phyloP scores from a whole-genome alignment of 2,329 filamentous ascomycete species.

The Ascomycota sp. region DNA sequence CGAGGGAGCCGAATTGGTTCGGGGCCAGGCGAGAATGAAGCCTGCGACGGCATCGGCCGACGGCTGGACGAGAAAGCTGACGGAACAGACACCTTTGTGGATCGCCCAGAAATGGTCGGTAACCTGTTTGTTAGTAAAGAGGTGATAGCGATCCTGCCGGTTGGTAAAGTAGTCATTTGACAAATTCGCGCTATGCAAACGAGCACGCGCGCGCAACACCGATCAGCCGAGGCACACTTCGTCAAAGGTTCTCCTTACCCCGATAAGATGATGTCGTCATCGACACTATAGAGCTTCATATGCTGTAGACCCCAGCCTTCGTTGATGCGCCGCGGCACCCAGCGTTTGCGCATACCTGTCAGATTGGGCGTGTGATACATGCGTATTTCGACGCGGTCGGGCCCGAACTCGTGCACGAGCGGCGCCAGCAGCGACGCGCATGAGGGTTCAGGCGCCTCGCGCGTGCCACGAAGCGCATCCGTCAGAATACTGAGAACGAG shows the following conservation, averaged over 20 bases:
- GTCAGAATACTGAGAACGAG: slow-evolving; percentile 78
- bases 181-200: slow-evolving; percentile 66
- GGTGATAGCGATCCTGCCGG: slow-evolving; percentile 81
- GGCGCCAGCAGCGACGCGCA: slow-evolving; percentile 76
- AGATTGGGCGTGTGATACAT: slow-evolving; percentile 98
- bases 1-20: slow-evolving; percentile 50
- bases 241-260: slow-evolving; percentile 31
- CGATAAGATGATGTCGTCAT: slow-evolving; percentile 88
- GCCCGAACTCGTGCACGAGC: slow-evolving; percentile 66
- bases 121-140: slow-evolving; percentile 62
- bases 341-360: slow-evolving; percentile 64
- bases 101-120: slow-evolving; percentile 67
- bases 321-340: slow-evolving; percentile 78
- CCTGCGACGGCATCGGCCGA: slow-evolving; percentile 28
- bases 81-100: slow-evolving; percentile 53
- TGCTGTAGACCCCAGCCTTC: slow-evolving; percentile 97
- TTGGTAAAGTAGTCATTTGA: slow-evolving; percentile 93
- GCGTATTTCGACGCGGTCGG: slow-evolving; percentile 69
- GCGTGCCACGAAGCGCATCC: slow-evolving; percentile 75
- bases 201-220: too few species aligned
- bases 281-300: slow-evolving; percentile 95
- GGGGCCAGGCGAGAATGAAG: slow-evolving; percentile 53
- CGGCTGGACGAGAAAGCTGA: slow-evolving; percentile 66
- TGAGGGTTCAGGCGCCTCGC: slow-evolving; percentile 69
- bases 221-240: not conserved